Conservation (phyloP, 805 yeast genomes). For the Saccharomycopsis sp. region DNA sequence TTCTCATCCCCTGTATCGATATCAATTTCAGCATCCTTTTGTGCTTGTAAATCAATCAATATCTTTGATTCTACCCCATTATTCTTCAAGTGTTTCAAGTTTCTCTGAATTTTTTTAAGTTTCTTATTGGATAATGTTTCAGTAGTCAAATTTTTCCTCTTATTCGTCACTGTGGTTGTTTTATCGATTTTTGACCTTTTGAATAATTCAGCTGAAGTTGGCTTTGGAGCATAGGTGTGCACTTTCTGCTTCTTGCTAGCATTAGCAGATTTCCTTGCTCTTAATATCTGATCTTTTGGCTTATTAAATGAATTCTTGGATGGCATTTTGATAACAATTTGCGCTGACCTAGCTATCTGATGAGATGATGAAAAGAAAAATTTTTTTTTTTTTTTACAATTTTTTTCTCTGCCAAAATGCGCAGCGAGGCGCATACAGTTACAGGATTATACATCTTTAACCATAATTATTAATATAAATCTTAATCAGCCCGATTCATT, state of each 20-base stretch:
- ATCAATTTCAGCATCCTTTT: slow-evolving; percentile 35
- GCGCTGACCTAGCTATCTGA: neutral
- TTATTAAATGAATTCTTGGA: slow-evolving; percentile 76
- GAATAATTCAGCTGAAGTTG: slow-evolving; percentile 17
- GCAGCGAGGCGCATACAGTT: neutral
- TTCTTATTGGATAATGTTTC: slow-evolving; percentile 68
- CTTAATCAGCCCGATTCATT: too few species aligned
- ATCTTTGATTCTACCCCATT: slow-evolving; percentile 19
- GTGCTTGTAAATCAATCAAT: slow-evolving; percentile 12
- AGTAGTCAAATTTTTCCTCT: slow-evolving; percentile 34
- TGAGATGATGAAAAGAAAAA: neutral
- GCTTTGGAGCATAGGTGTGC: slow-evolving; percentile 18
- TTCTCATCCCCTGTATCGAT: slow-evolving; percentile 32
- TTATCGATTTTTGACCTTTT: slow-evolving; percentile 16
- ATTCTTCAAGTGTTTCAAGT: slow-evolving; percentile 46
- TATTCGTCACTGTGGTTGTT: slow-evolving; percentile 20
- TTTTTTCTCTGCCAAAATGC: neutral
- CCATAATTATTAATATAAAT: too few species aligned
- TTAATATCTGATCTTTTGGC: slow-evolving; percentile 47
- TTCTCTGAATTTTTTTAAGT: slow-evolving; percentile 73
- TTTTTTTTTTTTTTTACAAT: neutral
- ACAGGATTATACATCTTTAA: neutral
- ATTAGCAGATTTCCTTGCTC: slow-evolving; percentile 4
- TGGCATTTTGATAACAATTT: slow-evolving; percentile 47
- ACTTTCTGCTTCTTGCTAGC: slow-evolving; percentile 6